Evolutionary conservation across 1,139 yeast genomes (phyloP).

Genomic region (Zygoascus sp.): DNA sequence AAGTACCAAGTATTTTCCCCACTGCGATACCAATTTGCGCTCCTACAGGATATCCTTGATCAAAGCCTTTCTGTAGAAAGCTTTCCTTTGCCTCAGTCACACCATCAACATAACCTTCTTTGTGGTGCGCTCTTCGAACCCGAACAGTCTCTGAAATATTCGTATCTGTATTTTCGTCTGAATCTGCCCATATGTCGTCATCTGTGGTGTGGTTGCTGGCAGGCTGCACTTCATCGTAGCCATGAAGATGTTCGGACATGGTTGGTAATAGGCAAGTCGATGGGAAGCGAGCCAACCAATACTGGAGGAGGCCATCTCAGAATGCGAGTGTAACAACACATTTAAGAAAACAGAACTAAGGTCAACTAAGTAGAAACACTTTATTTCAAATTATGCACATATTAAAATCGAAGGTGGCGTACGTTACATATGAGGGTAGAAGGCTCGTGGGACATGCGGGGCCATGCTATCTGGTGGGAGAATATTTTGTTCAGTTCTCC

Average conservation of each 20-base stretch:
- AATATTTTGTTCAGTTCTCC: not conserved
- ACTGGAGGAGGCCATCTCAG: too few species aligned
- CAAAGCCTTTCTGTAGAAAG: slow-evolving; percentile 75
- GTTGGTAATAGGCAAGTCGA: not conserved
- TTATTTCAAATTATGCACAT: not conserved
- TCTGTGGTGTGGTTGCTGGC: slow-evolving; percentile 2
- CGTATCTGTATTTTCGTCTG: slow-evolving; percentile 12
- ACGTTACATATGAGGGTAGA: not conserved
- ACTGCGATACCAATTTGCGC: slow-evolving; percentile 61
- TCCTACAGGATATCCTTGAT: slow-evolving; percentile 72
- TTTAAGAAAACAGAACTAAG: not conserved
- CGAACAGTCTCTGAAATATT: slow-evolving; percentile 19
- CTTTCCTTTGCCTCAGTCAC: slow-evolving; percentile 63
- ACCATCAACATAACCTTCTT: slow-evolving; percentile 85
- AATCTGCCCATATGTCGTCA: slow-evolving; percentile 19
- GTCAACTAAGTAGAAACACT: too few species aligned
- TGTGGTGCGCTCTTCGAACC: slow-evolving; percentile 61
- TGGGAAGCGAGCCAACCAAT: too few species aligned
- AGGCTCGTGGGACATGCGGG: not conserved
- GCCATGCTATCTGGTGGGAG: not conserved
- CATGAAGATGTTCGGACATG: not conserved
- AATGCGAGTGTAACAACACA: too few species aligned
- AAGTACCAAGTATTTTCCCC: slow-evolving; percentile 60
- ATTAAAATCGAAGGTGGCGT: not conserved
- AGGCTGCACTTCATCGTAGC: not conserved